Conservation (phyloP, 2,329 filamentous ascomycete genomes). For the Apiospora arundinis region DNA sequence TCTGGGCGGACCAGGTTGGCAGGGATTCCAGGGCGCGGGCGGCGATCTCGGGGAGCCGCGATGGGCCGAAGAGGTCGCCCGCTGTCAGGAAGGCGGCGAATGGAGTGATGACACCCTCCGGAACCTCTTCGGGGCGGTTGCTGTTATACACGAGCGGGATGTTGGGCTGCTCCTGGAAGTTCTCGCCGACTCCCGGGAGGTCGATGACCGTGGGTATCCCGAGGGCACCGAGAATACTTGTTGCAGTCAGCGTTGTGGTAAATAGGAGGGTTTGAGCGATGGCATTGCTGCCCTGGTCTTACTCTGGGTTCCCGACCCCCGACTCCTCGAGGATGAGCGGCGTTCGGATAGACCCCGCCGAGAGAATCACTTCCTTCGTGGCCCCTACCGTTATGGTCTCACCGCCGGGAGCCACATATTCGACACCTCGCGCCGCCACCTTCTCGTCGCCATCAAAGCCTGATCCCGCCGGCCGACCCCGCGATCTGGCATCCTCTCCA, state of each 20-base stretch:
- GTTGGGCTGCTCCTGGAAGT: conserved; percentile 58
- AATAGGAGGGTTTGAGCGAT: not conserved
- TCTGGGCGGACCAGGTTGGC: conserved; percentile 39
- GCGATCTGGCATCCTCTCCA: not conserved
- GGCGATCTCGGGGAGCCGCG: not conserved
- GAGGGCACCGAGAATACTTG: conserved; percentile 40
- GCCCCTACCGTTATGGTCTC: conserved; percentile 43
- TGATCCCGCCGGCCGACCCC: not conserved
- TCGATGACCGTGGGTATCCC: conserved; percentile 52
- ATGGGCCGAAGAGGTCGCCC: conserved; percentile 43
- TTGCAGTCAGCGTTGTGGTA: not conserved
- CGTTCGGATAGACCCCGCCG: conserved; percentile 56
- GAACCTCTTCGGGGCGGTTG: conserved; percentile 25
- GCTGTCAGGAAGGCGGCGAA: conserved; percentile 45
- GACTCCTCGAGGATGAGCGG: conserved; percentile 60
- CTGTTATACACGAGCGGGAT: conserved; percentile 34
- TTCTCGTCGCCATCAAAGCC: not conserved
- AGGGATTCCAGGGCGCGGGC: not conserved
- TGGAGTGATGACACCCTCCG: conserved; percentile 29
- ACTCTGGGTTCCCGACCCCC: conserved; percentile 53
- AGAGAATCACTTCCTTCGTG: conserved; percentile 53
- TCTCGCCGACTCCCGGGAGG: conserved; percentile 58
- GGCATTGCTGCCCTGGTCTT: conserved; percentile 27
- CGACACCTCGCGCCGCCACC: conserved; percentile 42
- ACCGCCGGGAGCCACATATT: conserved; percentile 46